Base-by-base conservation (phyloP, 2,329 filamentous ascomycete species). In the Coniosporium tulheliwenetii region DNA sequence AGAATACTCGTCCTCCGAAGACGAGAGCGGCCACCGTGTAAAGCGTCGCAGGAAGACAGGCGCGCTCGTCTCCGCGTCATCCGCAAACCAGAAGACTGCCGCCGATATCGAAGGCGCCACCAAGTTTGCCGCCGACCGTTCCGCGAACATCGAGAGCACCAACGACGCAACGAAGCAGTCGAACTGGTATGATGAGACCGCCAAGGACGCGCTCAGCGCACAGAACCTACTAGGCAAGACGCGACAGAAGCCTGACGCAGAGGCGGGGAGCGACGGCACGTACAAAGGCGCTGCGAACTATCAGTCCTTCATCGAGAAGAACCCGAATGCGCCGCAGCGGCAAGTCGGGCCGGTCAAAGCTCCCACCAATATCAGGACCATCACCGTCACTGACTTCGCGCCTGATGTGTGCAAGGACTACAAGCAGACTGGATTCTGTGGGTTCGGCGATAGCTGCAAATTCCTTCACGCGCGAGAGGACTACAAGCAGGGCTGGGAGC, bases 401-500 rank as follows among this genome's bases (percentile, higher is more conserved):
- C 85, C 89, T 0, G 89, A 96, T 49, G 83, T 93, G 0, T 98
- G 91, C 63, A 96, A 96, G 59, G 91, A 96, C 56, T 91, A 85
- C 61, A 89, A 89, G 50, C 73, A 83, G 52, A 91, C 79, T 0
- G 81, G 81, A 1, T 80, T 77, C 54, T 81, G 75, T 50, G 77
- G 78, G 2, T 82, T 79, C 47, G 80, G 82, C 26, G 84, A 91
- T 56, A 78, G 71, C 45, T 94, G 87, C 66, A 93, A 86, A 53
- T 91, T 79, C 54, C 54, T 85, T 0, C 84, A 91, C 53, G 75
- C 75, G 5, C 68, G 84, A 43, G 79, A 84, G 52, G 81, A 85
- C 58, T 81, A 85, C 55, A 85, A 89, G 51, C 81, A 87, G 56
- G 91, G 91, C 2, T 98, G 91, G 91, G 85, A 96, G 58, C 70